Evolutionary conservation across 1,284 basidiomycete genomes (phyloP), one percentile per base, ranked within the genome.

Genomic region (Fomitopsis schrenkii): DNA sequence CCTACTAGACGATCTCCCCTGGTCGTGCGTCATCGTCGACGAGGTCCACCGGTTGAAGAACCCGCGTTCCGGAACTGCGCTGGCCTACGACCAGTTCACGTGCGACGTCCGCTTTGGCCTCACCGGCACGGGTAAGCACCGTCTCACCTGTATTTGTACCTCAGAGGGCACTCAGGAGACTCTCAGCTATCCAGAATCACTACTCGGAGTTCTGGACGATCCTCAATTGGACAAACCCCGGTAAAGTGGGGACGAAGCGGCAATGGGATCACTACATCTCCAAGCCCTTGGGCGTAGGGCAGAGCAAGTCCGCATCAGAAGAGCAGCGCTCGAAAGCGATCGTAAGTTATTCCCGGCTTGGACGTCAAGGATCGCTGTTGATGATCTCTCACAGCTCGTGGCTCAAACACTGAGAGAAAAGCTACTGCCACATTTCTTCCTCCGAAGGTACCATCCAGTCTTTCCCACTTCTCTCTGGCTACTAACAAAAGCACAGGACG

Each of bases 1-100:
- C 7, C 64, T 83, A 3, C 76, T 95, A 1, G 83, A 87, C 58
- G 78, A 80, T 52, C 80, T 93, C 17, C 74, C 85, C 0, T 90
- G 84, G 83, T 85, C 85, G 1, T 82, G 85, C 60, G 78, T 93
- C 55, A 83, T 95, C 62, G 84, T 94, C 14, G 93, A 95, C 67
- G 94, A 95, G 71, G 93, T 84, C 0, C 93, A 95, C 70, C 83
- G 84, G 9, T 79, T 94, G 63, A 95, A 95, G 74, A 94, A 93
- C 63, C 81, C 85, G 1, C 70, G 71, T 41, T 84, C 83, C 0
- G 84, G 87, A 66, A 83, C 86, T 9, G 86, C 89, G 0, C 59
- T 72, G 35, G 87, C 91, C 0, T 86, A 88, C 64, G 82, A 87
- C 64, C 80, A 77, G 50, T 91, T 94, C 68, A 60, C 70, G 0